phyloP scores from a whole-genome alignment of 805 yeast genomes.

The Saturnispora zaruensis region DNA sequence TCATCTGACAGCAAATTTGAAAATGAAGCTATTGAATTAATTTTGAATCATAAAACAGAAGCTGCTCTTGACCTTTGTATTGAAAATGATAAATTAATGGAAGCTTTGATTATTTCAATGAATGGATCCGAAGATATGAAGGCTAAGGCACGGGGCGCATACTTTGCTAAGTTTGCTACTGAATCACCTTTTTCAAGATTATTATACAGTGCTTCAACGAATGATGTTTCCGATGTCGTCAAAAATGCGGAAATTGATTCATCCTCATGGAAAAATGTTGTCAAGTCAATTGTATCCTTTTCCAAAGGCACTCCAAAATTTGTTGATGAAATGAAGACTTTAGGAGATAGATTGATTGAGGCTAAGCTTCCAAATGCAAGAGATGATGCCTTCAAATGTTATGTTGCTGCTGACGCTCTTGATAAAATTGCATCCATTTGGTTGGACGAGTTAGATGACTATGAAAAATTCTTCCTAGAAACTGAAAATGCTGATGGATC shows the following conservation, averaged over 20 bases:
- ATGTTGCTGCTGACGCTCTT: conserved; percentile 71
- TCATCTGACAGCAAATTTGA: conserved; percentile 27
- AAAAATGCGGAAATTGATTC: conserved; percentile 55
- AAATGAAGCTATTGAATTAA: conserved; percentile 39
- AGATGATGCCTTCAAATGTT: conserved; percentile 68
- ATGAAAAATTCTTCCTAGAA: conserved; percentile 37
- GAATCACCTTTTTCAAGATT: conserved; percentile 60
- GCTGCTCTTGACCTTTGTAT: conserved; percentile 64
- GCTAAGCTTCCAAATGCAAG: conserved; percentile 39
- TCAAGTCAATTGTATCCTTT: conserved; percentile 58
- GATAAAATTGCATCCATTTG: conserved; percentile 76
- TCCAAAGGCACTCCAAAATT: conserved; percentile 35
- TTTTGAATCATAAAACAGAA: conserved; percentile 55
- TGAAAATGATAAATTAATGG: conserved; percentile 52
- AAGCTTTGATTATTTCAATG: conserved; percentile 76
- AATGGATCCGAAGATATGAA: conserved; percentile 56
- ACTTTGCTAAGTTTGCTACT: conserved; percentile 49
- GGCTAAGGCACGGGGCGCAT: conserved; percentile 61
- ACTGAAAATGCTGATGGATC: conserved; percentile 34
- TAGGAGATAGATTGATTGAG: conserved; percentile 70
- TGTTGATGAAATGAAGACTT: conserved; percentile 45
- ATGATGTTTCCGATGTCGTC: conserved; percentile 57
- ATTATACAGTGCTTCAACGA: conserved; percentile 53
- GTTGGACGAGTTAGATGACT: conserved; percentile 57
- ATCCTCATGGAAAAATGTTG: conserved; percentile 73